These are phyloP conservation scores for Lipomyces japonicus DNA, from an alignment of 805 yeast species.

Conservation along the genomic window DNA sequence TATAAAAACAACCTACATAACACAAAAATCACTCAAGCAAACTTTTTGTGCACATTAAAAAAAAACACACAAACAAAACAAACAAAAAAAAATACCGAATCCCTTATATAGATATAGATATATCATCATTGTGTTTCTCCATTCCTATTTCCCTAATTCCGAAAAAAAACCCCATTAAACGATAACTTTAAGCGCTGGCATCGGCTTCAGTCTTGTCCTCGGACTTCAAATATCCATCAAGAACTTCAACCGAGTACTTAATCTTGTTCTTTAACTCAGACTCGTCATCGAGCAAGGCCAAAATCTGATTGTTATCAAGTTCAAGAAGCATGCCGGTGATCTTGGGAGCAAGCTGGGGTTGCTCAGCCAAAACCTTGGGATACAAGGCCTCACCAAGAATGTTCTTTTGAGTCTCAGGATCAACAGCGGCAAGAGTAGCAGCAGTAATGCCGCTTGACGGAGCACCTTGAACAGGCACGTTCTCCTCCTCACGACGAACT, in stretches of 20 bases:
- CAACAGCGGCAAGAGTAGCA: conserved; percentile 53
- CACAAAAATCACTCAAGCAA: not conserved
- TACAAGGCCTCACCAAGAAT: conserved; percentile 95
- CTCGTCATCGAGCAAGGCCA: conserved; percentile 85
- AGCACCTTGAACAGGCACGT: conserved; percentile 29
- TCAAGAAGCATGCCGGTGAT: conserved; percentile 98
- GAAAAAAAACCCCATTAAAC: too few species aligned
- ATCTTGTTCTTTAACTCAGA: conserved; percentile 85
- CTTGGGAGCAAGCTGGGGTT: conserved; percentile 95
- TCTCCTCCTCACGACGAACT: conserved; percentile 21
- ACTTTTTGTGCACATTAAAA: not conserved
- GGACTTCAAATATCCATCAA: conserved; percentile 81
- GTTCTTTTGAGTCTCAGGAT: conserved; percentile 90
- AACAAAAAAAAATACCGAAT: not conserved
- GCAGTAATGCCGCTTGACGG: conserved; percentile 37
- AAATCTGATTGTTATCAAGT: conserved; percentile 85
- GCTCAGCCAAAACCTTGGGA: conserved; percentile 83
- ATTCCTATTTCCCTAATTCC: too few species aligned
- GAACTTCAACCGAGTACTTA: conserved; percentile 91
- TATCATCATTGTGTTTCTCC: too few species aligned
- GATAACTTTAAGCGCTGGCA: too few species aligned
- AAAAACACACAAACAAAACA: not conserved
- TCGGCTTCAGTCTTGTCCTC: conserved; percentile 38
- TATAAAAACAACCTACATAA: not conserved
- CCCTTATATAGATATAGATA: too few species aligned